Conservation (phyloP, 148 eudicot genomes). For the Rhododendron griersonianum region DNA sequence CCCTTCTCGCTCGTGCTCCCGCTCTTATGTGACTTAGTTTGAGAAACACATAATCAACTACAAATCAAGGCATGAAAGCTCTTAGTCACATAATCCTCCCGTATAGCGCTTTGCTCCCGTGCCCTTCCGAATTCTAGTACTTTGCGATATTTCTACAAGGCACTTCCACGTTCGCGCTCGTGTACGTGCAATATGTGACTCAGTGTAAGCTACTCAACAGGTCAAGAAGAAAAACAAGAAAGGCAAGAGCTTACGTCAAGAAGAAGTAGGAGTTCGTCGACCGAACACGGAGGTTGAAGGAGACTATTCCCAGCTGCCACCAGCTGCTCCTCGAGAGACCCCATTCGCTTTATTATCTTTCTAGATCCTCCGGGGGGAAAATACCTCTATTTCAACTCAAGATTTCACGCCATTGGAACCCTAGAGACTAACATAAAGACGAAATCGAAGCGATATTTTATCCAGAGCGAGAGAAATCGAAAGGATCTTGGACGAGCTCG, state of each 20-base stretch:
- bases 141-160: neutral
- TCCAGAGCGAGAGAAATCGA: neutral
- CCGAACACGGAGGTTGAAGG: slow-evolving; percentile 38
- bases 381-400: neutral
- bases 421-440: neutral
- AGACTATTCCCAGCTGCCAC: slow-evolving; percentile 49
- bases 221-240: neutral
- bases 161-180: neutral
- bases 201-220: neutral
- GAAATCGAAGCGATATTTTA: neutral
- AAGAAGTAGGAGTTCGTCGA: slow-evolving; percentile 41
- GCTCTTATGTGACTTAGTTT: neutral
- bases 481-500: neutral
- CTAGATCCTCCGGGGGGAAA: neutral
- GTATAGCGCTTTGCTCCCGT: neutral
- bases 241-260: slow-evolving; percentile 53
- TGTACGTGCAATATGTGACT: neutral
- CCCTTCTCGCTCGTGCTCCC: neutral
- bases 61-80: neutral
- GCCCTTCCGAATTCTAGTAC: neutral
- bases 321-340: slow-evolving; percentile 44
- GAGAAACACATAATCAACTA: neutral
- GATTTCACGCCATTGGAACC: neutral
- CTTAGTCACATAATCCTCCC: neutral
- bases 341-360: slow-evolving; percentile 26